These are phyloP conservation scores for Erucastrum elatum DNA, from an alignment of 345 rosid genomes.

Conservation along the genomic window DNA sequence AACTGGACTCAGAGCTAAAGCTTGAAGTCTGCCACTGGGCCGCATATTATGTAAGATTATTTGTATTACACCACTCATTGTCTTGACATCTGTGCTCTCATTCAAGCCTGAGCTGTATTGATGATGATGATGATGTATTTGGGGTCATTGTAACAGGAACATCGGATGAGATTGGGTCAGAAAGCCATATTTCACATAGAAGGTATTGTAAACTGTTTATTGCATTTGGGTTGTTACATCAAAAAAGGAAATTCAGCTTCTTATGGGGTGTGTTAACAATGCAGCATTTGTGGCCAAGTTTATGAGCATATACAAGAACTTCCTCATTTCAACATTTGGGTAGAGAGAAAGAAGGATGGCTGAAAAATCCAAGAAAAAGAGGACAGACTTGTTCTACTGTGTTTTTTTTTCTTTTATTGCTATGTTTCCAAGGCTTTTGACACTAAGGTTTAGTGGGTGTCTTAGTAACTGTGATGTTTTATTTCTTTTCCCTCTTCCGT, in stretches of 20 bases:
- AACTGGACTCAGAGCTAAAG: constrained; percentile 86
- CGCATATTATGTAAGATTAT: constrained; percentile 78
- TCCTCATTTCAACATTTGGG: constrained; percentile 81
- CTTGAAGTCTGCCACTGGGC: constrained; percentile 98
- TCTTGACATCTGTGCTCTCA: constrained; percentile 2
- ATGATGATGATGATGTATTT: constrained; percentile 8
- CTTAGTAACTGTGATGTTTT: background rate
- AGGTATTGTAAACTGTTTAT: constrained; percentile 47
- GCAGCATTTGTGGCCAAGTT: constrained; percentile 95
- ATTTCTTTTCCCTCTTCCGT: background rate
- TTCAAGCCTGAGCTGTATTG: background rate
- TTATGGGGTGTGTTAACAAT: constrained; percentile 5
- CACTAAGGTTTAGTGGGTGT: background rate
- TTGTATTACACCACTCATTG: background rate
- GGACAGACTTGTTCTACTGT: constrained; percentile 6
- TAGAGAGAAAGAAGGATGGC: constrained; percentile 33
- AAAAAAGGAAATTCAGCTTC: background rate
- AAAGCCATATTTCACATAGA: constrained; percentile 94
- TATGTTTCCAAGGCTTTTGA: background rate
- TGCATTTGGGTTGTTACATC: background rate
- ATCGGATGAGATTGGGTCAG: constrained; percentile 81
- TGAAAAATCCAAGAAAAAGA: background rate
- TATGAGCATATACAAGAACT: constrained; percentile 88
- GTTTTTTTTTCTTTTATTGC: background rate
- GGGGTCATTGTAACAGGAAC: constrained; percentile 56